phyloP scores from a whole-genome alignment of 768 basidiomycete species.

The Lentinula aciculospora region DNA sequence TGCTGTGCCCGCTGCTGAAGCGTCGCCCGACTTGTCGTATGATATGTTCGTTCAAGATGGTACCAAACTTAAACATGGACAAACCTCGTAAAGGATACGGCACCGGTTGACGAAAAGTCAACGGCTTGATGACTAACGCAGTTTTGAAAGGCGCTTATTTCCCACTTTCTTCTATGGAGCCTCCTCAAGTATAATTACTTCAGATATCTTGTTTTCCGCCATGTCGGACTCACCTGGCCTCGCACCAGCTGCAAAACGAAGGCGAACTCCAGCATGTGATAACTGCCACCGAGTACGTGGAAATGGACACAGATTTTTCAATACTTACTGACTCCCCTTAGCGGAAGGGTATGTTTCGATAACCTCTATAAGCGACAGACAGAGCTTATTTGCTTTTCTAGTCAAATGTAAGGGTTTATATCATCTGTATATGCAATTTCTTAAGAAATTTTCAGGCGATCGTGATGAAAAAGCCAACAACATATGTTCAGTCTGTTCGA shows the following conservation, averaged over 20 bases:
- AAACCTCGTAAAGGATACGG: no score
- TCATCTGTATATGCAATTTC: background rate
- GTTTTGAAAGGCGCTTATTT: no score
- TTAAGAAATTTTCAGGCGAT: no score
- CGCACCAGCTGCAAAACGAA: background rate
- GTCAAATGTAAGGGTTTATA: background rate
- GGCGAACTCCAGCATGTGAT: background rate
- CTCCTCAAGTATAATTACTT: no score
- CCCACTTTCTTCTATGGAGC: no score
- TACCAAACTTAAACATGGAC: no score
- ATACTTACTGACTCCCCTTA: background rate
- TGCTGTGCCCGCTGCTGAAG: background rate
- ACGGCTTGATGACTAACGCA: no score
- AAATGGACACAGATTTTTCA: no score
- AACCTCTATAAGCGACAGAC: no score
- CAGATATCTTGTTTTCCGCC: background rate
- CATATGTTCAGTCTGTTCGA: conserved; percentile 4
- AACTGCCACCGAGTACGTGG: background rate
- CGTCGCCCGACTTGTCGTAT: background rate
- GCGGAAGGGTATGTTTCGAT: background rate
- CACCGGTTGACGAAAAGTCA: no score
- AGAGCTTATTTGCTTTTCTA: background rate
- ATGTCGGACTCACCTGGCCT: background rate
- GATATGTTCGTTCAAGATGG: no score
- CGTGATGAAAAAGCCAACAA: background rate